These are phyloP conservation scores for Cynanchum wilfordii DNA, from an alignment of 257 asterid species.

Conservation along the genomic window DNA sequence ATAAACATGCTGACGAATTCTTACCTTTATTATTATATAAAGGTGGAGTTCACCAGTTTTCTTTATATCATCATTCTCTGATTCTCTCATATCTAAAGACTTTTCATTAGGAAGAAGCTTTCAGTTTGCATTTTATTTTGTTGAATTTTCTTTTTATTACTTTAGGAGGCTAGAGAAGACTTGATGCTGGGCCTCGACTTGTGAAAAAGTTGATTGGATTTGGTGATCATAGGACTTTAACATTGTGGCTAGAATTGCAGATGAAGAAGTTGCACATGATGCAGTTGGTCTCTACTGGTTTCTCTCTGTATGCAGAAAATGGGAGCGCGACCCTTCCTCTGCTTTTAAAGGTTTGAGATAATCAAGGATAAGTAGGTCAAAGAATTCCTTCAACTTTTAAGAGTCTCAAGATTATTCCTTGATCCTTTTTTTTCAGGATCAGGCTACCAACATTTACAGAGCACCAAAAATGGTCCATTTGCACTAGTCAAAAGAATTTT, in stretches of 20 bases:
- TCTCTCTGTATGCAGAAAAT: conserved; percentile 64
- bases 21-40: too few relatives aligned
- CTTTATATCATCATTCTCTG: neutral
- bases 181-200: conserved; percentile 96
- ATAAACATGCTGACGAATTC: too few relatives aligned
- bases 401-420: neutral
- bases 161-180: conserved; percentile 94
- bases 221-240: conserved; percentile 75
- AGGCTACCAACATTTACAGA: neutral
- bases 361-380: neutral
- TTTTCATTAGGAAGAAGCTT: neutral
- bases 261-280: conserved; percentile 94
- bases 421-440: neutral
- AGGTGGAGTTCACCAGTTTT: neutral
- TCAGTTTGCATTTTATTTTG: neutral
- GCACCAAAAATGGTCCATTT: neutral
- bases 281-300: conserved; percentile 95
- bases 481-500: neutral
- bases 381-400: neutral
- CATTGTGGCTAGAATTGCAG: conserved; percentile 78
- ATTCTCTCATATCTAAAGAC: neutral
- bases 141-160: neutral
- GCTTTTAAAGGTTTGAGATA: conserved; percentile 58
- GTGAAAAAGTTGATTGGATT: conserved; percentile 72
- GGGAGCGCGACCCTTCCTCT: conserved; percentile 55